Conservation (phyloP, 2,329 filamentous ascomycete species). For the Calonectria ilicicola region DNA sequence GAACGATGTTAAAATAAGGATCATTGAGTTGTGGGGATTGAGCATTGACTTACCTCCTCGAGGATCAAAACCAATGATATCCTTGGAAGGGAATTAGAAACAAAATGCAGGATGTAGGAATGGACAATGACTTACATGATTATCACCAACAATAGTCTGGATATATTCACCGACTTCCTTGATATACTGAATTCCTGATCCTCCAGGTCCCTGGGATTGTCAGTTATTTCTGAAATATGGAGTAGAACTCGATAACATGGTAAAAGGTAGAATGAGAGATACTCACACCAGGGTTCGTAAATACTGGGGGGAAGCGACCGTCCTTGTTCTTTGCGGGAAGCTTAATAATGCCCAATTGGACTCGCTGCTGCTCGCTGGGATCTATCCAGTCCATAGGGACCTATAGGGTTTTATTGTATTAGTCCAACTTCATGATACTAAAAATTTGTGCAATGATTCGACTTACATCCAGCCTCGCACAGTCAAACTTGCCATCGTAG, state of each 20-base stretch:
- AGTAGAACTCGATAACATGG: neutral
- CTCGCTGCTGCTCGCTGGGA: constrained; percentile 41
- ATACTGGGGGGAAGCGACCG: constrained; percentile 45
- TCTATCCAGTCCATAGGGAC: constrained; percentile 52
- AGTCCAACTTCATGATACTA: neutral
- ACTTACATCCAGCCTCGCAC: constrained; percentile 49
- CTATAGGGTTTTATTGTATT: constrained; percentile 27
- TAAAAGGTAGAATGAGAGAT: neutral
- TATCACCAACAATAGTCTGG: constrained; percentile 60
- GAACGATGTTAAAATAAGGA: neutral
- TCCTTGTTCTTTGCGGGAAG: constrained; percentile 46
- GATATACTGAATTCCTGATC: constrained; percentile 56
- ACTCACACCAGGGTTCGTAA: constrained; percentile 51
- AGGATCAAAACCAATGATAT: constrained; percentile 64
- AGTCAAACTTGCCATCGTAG: constrained; percentile 46
- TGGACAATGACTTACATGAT: constrained; percentile 52
- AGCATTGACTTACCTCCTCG: constrained; percentile 53
- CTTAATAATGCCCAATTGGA: constrained; percentile 48
- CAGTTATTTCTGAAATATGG: neutral
- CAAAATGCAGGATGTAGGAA: neutral
- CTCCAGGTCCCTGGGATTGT: constrained; percentile 58
- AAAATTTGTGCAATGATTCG: neutral
- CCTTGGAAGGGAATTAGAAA: constrained; percentile 40
- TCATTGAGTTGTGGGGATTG: neutral
- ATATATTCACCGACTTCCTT: constrained; percentile 45